These are phyloP conservation scores for Metschnikowia orientalis DNA, from an alignment of 805 yeast species.

Conservation along the genomic window DNA sequence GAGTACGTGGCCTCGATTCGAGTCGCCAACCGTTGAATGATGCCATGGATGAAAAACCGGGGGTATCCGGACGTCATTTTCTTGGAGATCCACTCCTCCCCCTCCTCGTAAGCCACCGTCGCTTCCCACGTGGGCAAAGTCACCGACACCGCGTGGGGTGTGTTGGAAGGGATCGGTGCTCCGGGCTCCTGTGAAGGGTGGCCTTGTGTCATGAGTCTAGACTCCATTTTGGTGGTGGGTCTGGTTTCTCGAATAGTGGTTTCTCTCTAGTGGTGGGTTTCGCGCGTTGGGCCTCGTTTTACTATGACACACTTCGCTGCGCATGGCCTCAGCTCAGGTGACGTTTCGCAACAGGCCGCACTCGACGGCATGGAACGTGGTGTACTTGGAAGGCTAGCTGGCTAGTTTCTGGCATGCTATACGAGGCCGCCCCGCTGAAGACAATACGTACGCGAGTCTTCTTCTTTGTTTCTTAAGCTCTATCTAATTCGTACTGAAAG, in stretches of 20 bases:
- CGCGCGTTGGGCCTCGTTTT: slow-evolving; percentile 2
- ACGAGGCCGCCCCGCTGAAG: too few relatives aligned
- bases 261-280: not conserved
- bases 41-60: slow-evolving; percentile 66
- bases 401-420: too few relatives aligned
- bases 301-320: slow-evolving; percentile 11
- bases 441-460: too few relatives aligned
- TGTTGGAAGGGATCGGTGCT: slow-evolving; percentile 81
- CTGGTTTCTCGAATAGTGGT: too few relatives aligned
- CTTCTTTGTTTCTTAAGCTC: too few relatives aligned
- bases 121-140: slow-evolving; percentile 95
- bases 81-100: slow-evolving; percentile 71
- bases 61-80: slow-evolving; percentile 89
- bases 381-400: too few relatives aligned
- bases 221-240: not conserved
- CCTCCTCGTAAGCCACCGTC: slow-evolving; percentile 88
- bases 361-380: too few relatives aligned
- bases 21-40: slow-evolving; percentile 52
- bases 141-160: slow-evolving; percentile 91
- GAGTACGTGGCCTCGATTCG: slow-evolving; percentile 68
- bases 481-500: too few relatives aligned
- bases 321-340: slow-evolving; percentile 8
- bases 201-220: slow-evolving; percentile 9
- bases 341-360: slow-evolving; percentile 4
- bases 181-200: slow-evolving; percentile 55